Percentiles rank a stretch among this genome's conserved stretches.
phyloP scores from a whole-genome alignment of 768 basidiomycete species.

The Sistotremastrum niveocremeum region DNA sequence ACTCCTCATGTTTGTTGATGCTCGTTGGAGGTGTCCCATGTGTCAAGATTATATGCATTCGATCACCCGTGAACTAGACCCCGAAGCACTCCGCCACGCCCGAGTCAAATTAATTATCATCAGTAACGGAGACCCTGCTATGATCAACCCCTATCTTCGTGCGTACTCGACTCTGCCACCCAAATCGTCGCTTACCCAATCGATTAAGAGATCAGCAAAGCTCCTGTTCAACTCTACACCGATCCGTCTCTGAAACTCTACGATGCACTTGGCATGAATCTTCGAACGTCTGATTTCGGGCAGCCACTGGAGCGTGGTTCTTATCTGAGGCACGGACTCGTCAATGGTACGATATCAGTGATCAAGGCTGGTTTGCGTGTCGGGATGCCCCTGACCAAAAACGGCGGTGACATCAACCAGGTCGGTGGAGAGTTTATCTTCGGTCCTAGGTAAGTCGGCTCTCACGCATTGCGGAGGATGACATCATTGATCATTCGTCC shows the following conservation, averaged over 20 bases:
- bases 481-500: not conserved
- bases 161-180: slow-evolving; percentile 12
- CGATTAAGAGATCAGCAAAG: slow-evolving; percentile 46
- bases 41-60: slow-evolving; percentile 83
- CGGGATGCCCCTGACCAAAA: slow-evolving; percentile 73
- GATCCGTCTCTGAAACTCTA: slow-evolving; percentile 64
- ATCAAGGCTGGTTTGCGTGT: slow-evolving; percentile 54
- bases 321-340: slow-evolving; percentile 52
- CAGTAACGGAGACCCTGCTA: slow-evolving; percentile 61
- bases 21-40: slow-evolving; percentile 45
- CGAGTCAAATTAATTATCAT: slow-evolving; percentile 57
- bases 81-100: slow-evolving; percentile 31
- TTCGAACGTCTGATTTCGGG: slow-evolving; percentile 29
- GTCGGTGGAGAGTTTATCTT: slow-evolving; percentile 85
- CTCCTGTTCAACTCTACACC: slow-evolving; percentile 64
- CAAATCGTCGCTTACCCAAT: not conserved
- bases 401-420: slow-evolving; percentile 62
- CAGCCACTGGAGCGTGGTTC: slow-evolving; percentile 30
- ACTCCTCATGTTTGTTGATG: not conserved
- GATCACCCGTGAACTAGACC: slow-evolving; percentile 35
- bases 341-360: slow-evolving; percentile 64
- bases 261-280: slow-evolving; percentile 61
- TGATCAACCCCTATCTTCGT: slow-evolving; percentile 66
- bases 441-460: slow-evolving; percentile 36
- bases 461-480: slow-evolving; percentile 15